phyloP scores from a whole-genome alignment of 768 basidiomycete species.

The Flagelloscypha sp. region DNA sequence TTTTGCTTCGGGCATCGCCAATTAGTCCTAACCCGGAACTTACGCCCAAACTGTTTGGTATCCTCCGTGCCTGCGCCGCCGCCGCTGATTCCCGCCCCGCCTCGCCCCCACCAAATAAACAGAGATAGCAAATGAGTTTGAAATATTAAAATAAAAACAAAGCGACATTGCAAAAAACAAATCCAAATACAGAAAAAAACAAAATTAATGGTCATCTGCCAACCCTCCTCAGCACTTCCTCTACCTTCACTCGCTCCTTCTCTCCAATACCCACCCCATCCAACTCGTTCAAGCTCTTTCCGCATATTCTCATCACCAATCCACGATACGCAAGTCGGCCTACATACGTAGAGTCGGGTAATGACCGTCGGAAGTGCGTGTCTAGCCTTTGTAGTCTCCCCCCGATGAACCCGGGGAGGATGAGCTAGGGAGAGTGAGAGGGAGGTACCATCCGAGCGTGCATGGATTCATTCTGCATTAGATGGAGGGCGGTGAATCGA shows the following conservation, averaged over 20 bases:
- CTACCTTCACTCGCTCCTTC: constrained; percentile 82
- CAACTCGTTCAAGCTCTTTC: constrained; percentile 55
- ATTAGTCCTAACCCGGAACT: too few relatives aligned
- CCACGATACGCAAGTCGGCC: constrained; percentile 87
- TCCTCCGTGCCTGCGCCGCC: too few relatives aligned
- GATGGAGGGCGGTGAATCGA: too few relatives aligned
- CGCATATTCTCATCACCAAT: constrained; percentile 72
- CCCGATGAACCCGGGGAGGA: constrained; percentile 42
- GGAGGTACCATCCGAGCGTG: constrained; percentile 93
- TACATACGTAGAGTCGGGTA: constrained; percentile 84
- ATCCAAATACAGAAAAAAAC: too few relatives aligned
- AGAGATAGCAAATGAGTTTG: too few relatives aligned
- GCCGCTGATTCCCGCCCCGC: too few relatives aligned
- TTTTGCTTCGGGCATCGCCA: too few relatives aligned
- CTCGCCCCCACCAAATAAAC: too few relatives aligned
- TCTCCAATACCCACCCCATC: constrained; percentile 81
- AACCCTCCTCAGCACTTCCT: constrained; percentile 54
- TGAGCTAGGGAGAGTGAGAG: constrained; percentile 57
- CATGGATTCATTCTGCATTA: constrained; percentile 83
- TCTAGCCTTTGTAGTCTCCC: constrained; percentile 52
- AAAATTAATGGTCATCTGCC: too few relatives aligned
- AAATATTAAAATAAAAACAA: too few relatives aligned
- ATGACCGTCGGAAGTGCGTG: constrained; percentile 75
- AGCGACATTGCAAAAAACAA: too few relatives aligned
- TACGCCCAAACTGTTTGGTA: too few relatives aligned